phyloP scores from a whole-genome alignment of 1,139 yeast species.

The Sugiyamaella novakii region DNA sequence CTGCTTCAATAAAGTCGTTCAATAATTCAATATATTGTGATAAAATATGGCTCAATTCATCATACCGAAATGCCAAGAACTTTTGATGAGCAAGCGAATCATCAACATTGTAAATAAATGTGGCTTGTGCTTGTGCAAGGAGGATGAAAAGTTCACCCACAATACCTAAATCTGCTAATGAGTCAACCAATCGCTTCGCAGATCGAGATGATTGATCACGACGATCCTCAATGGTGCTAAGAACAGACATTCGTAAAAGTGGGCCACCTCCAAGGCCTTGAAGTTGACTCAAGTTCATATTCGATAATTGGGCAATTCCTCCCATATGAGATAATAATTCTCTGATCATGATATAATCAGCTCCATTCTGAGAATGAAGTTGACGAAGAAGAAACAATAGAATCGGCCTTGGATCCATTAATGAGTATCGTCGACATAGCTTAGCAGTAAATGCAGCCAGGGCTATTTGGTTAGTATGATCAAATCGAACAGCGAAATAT shows the following conservation, averaged over 20 bases:
- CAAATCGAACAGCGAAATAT: too few species aligned
- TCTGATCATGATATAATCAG: slow-evolving; percentile 67
- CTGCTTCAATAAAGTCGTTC: slow-evolving; percentile 50
- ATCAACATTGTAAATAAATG: slow-evolving; percentile 44
- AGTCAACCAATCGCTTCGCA: slow-evolving; percentile 55
- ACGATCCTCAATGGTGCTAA: slow-evolving; percentile 62
- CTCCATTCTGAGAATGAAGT: slow-evolving; percentile 60
- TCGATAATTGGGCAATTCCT: slow-evolving; percentile 71
- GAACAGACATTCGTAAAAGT: slow-evolving; percentile 57
- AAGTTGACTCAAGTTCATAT: slow-evolving; percentile 67
- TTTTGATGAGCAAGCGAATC: slow-evolving; percentile 60
- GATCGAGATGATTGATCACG: slow-evolving; percentile 44
- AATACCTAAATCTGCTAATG: slow-evolving; percentile 51
- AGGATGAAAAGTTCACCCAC: slow-evolving; percentile 67
- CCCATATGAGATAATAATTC: slow-evolving; percentile 77
- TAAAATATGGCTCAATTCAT: slow-evolving; percentile 66
- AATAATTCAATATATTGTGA: slow-evolving; percentile 66
- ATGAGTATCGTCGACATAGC: slow-evolving; percentile 40
- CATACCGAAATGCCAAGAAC: slow-evolving; percentile 68
- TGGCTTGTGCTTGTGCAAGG: slow-evolving; percentile 53
- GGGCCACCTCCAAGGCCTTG: slow-evolving; percentile 68
- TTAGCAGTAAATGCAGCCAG: slow-evolving; percentile 45
- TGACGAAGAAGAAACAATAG: slow-evolving; percentile 64
- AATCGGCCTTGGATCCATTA: slow-evolving; percentile 47
- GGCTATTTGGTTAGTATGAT: slow-evolving; percentile 43